A percentile compares a stretch with the other conserved stretches of the same genome.
Conservation (phyloP, 305 asterid species). For the Solanum hybrid region DNA sequence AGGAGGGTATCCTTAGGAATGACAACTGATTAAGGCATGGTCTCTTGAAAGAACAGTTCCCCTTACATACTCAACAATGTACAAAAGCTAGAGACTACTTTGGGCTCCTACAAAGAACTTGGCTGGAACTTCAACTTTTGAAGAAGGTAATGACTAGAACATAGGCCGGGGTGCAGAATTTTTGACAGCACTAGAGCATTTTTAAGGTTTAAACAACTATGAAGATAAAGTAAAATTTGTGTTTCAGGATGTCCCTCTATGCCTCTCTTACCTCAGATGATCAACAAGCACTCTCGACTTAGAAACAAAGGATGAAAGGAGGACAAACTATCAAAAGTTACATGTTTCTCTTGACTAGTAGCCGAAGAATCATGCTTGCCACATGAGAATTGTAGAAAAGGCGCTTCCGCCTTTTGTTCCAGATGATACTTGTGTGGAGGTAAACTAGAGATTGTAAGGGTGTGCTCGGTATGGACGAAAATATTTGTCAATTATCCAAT, state of each 20-base stretch:
- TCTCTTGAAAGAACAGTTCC: not conserved
- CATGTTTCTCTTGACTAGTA: not conserved
- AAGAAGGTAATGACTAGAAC: not conserved
- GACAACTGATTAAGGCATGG: not conserved
- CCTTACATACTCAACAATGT: not conserved
- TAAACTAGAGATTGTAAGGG: not conserved
- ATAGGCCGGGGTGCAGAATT: not conserved
- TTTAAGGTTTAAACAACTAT: not conserved
- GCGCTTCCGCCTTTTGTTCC: not conserved
- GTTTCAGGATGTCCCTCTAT: not conserved
- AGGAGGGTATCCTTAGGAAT: not conserved
- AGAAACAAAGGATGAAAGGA: not conserved
- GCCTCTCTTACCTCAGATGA: not conserved
- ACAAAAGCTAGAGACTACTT: not conserved
- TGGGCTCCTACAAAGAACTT: not conserved
- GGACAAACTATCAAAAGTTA: not conserved
- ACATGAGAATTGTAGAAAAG: not conserved
- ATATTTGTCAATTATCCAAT: too few species aligned
- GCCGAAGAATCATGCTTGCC: not conserved
- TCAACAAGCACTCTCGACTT: not conserved
- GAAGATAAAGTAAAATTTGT: not conserved
- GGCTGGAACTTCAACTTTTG: not conserved
- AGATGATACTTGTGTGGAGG: not conserved
- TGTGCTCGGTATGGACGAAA: not conserved
- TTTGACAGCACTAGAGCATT: not conserved